Base-by-base conservation (phyloP, 179 eudicot genomes). In the Spergularia azorica region DNA sequence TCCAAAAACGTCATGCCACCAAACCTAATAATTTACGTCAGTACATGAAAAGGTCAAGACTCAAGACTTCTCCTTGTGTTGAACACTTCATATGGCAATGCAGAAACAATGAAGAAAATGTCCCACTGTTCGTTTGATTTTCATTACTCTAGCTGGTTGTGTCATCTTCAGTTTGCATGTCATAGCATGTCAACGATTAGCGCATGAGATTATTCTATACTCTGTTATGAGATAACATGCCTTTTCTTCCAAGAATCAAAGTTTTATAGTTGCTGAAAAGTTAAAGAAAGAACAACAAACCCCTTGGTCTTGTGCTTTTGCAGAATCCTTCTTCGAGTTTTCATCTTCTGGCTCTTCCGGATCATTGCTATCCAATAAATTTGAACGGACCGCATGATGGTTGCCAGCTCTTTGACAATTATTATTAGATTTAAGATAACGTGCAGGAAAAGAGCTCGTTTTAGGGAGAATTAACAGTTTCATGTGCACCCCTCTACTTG, bases 341-440 rank as follows among this genome's bases (percentile, higher is more conserved):
- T 79, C 84, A 38, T 88, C 92, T 52, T 81, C 86, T 63, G 93
- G 84, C 72, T 92, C 89, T 41, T 68, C 86, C 51, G 90, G 80
- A 43, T 85, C 85, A 26, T 46, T 76, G 67, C 78, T 87, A 63
- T 80, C 85, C 77, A 80, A 38, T 67, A 75, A 80, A 79, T 86
- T 86, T 62, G 87, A 87, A 76, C 79, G 86, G 72, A 88, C 76
- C 59, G 73, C 68, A 79, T 79, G 72, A 62, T 66, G 78, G 20
- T 66, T 82, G 67, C 81, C 79, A 20, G 74, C 46, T 63, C 77
- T 79, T 70, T 71, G 83, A 77, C 77, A 59, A 68, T 79, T 65
- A 63, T 73, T 64, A 51, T 70, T 74, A 76, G 67, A 71, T 41
- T 72, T 71, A 72, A 82, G 77, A 80, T 72, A 73, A 57, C 65